These are phyloP conservation scores for Fusarium sarcochroum DNA, from an alignment of 2,329 filamentous ascomycete genomes.

Conservation along the genomic window DNA sequence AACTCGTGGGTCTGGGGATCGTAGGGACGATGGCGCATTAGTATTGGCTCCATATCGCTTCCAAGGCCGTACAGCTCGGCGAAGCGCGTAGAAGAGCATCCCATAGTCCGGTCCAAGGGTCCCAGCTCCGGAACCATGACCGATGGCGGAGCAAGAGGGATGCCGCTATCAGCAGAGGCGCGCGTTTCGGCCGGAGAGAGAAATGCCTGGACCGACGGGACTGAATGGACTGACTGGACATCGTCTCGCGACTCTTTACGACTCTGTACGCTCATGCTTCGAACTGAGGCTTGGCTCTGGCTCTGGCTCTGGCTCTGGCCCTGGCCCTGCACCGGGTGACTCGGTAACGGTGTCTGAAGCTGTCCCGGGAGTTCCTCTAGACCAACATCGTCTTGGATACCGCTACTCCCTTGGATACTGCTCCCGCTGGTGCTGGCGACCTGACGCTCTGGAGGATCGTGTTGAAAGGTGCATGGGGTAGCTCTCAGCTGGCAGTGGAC, in stretches of 20 bases:
- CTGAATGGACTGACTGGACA: conserved; percentile 41
- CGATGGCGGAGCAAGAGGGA: conserved; percentile 30
- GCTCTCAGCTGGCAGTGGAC: conserved; percentile 49
- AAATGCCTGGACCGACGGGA: conserved; percentile 45
- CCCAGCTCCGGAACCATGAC: conserved; percentile 36
- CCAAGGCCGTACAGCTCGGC: conserved; percentile 53
- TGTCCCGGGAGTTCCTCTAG: conserved; percentile 25
- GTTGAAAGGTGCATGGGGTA: conserved; percentile 50
- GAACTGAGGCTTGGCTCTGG: conserved; percentile 22
- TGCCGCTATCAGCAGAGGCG: conserved; percentile 44
- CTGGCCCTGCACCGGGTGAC: conserved; percentile 9
- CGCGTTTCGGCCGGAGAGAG: conserved; percentile 47
- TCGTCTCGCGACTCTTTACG: conserved; percentile 47
- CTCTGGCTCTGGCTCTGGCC: conserved; percentile 23
- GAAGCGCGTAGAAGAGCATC: conserved; percentile 46
- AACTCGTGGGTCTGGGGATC: conserved; percentile 58
- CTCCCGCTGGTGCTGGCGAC: conserved; percentile 34
- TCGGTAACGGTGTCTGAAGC: conserved; percentile 7
- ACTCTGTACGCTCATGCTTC: conserved; percentile 33
- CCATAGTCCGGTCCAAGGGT: conserved; percentile 45
- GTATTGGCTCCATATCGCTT: conserved; percentile 54
- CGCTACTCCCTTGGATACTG: conserved; percentile 24
- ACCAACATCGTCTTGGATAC: conserved; percentile 36
- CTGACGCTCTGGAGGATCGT: conserved; percentile 49
- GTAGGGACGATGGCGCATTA: conserved; percentile 63